Evolutionary conservation across 225 moss, liverwort and hornwort species (phyloP), one percentile per base, ranked within the genome.

Genomic region (Antitrichia curtipendula): DNA sequence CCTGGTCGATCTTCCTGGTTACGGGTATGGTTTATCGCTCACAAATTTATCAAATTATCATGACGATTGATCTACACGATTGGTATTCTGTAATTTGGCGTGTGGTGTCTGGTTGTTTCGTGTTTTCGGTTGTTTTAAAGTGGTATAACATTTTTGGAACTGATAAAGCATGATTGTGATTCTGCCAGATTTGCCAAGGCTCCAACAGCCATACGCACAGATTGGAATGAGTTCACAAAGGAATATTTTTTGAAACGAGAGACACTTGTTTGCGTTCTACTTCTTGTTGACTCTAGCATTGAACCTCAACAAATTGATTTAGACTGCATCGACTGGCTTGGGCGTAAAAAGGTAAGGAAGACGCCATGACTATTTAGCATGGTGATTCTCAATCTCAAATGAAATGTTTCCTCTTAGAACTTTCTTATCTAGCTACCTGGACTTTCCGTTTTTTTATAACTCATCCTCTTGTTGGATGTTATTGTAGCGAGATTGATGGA

Each of bases 141-240:
- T 60, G 49, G 62, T 58, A 19, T 36, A 21, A 23, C 82, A 38
- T 50, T 49, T 86, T 81, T 63, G 71, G 57, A 83, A 80, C 49
- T 87, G 64, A 92, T 71, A 16, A 13, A 36, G 11, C 43, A 65
- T 87, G 76, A 82, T 87, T 82, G 65, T 89, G 81, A 70, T 70
- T 87, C 22, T 75, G n/a, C 38, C 89, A 98, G 98, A 88, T 99
- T 91, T 91, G 99, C 99, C 38, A 99, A 99, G 87, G 99, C 96
- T 88, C 99, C 99, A 62, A 96, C 93, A 61, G 93, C 93, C 34
- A 92, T 99, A 80, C 95, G 97, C 90, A 94, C 97, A 60, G 98
- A 96, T 50, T 99, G 98, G 98, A 99, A 96, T 84, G 97, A 95
- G 49, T 99, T 97, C 88, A 99, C 99, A 10, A 97, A 99, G 89